Percentiles rank a stretch among this genome's conserved stretches.
Evolutionary conservation across 1,139 yeast species (phyloP).

Genomic region (Geotrichum fermentans): DNA sequence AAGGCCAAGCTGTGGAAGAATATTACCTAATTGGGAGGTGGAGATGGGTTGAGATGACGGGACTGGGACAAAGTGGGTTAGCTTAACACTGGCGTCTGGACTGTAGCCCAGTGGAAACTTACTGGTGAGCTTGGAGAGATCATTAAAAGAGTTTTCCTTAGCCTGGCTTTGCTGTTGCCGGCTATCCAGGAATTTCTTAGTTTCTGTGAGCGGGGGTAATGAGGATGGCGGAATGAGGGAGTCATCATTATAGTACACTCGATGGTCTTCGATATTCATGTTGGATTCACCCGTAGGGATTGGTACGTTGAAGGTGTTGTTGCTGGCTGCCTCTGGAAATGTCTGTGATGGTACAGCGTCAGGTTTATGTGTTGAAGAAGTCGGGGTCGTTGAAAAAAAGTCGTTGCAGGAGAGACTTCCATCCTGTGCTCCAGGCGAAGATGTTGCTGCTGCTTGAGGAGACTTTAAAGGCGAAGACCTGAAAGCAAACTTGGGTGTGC

Average conservation of each 20-base stretch:
- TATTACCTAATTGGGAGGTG: constrained; percentile 5
- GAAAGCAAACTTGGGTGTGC: background rate
- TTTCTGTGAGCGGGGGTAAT: constrained; percentile 10
- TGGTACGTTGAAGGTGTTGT: background rate
- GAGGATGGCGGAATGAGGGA: constrained; percentile 16
- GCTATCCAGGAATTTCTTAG: background rate
- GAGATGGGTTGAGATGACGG: background rate
- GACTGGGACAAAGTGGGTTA: too few species aligned
- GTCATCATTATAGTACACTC: constrained; percentile 13
- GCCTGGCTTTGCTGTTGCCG: constrained; percentile 1
- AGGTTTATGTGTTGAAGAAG: background rate
- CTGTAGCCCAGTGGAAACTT: too few species aligned
- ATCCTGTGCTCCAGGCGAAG: background rate
- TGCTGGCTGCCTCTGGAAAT: background rate
- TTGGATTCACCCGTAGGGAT: background rate
- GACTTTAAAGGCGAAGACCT: background rate
- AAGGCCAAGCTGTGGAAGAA: too few species aligned
- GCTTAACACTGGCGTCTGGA: too few species aligned
- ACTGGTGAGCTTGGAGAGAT: constrained; percentile 7
- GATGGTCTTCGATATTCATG: constrained; percentile 6
- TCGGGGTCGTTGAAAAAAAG: constrained; percentile 1
- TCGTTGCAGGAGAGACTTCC: constrained; percentile 14
- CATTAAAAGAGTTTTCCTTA: background rate
- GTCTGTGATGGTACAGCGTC: background rate
- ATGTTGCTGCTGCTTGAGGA: background rate